Conservation (phyloP, 768 basidiomycete genomes). For the Termitomyces sp. region DNA sequence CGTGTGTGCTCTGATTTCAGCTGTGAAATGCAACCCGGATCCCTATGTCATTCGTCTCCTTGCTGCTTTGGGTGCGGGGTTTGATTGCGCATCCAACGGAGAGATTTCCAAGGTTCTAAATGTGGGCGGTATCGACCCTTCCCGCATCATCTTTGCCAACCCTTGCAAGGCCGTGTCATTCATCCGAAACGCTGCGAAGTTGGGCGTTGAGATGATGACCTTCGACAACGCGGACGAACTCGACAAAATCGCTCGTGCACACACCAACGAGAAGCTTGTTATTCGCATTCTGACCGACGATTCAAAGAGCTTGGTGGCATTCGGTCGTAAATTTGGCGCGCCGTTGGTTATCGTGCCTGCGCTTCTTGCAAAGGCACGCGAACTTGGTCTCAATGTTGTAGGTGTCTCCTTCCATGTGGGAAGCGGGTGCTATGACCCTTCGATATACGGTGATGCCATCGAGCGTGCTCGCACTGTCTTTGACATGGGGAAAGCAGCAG, state of each 20-base stretch:
- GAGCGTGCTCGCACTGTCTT: conserved; percentile 80
- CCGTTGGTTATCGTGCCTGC: conserved; percentile 73
- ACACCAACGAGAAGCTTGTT: conserved; percentile 82
- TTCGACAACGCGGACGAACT: conserved; percentile 98
- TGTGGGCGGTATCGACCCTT: conserved; percentile 69
- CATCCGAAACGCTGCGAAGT: conserved; percentile 75
- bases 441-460: conserved; percentile 86
- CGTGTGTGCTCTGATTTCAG: conserved; percentile 34
- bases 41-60: conserved; percentile 90
- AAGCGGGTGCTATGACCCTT: conserved; percentile 93
- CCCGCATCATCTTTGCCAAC: conserved; percentile 94
- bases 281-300: conserved; percentile 96
- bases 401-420: conserved; percentile 99
- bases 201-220: conserved; percentile 91
- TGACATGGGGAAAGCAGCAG: conserved; percentile 76
- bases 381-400: conserved; percentile 78
- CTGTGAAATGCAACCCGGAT: conserved; percentile 98
- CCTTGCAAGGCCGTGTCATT: conserved; percentile 97
- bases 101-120: conserved; percentile 82
- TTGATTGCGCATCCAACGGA: conserved; percentile 95
- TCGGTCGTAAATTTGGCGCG: conserved; percentile 95
- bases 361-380: conserved; percentile 73
- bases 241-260: conserved; percentile 79
- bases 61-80: conserved; percentile 85
- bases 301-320: conserved; percentile 86